phyloP scores from a whole-genome alignment of 2,329 filamentous ascomycete genomes.

The Xylaria hypoxylon region DNA sequence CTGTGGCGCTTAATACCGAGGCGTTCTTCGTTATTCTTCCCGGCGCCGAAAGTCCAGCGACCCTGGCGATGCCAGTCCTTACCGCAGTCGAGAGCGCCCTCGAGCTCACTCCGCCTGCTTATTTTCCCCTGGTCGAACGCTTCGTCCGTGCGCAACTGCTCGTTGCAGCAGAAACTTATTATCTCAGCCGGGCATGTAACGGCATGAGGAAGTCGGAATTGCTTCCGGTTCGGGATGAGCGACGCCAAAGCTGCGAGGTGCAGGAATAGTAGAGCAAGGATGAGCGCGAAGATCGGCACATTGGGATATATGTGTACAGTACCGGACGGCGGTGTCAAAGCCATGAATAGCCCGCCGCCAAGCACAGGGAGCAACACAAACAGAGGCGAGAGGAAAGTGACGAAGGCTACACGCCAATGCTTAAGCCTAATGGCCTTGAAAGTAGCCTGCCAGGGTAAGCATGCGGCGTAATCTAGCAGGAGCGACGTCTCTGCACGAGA shows the following conservation, averaged over 20 bases:
- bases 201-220: constrained; percentile 77
- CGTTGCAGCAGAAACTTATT: constrained; percentile 80
- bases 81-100: constrained; percentile 72
- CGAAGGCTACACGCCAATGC: constrained; percentile 73
- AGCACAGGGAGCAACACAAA: constrained; percentile 75
- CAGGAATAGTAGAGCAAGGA: constrained; percentile 78
- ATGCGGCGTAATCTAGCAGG: constrained; percentile 76
- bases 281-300: constrained; percentile 76
- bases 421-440: constrained; percentile 68
- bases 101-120: constrained; percentile 72
- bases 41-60: constrained; percentile 64
- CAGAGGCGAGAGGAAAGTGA: constrained; percentile 69
- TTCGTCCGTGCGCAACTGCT: constrained; percentile 76
- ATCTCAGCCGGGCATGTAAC: constrained; percentile 80
- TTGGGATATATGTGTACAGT: constrained; percentile 76
- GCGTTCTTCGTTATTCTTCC: constrained; percentile 46
- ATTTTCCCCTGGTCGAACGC: constrained; percentile 74
- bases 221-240: constrained; percentile 70
- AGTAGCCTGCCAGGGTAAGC: constrained; percentile 70
- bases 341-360: constrained; percentile 78
- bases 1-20: constrained; percentile 49
- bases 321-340: constrained; percentile 67
- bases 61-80: constrained; percentile 60
- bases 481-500: constrained; percentile 72
- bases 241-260: constrained; percentile 73